phyloP scores from a whole-genome alignment of 768 basidiomycete genomes.

The Sarcodon aspratus region DNA sequence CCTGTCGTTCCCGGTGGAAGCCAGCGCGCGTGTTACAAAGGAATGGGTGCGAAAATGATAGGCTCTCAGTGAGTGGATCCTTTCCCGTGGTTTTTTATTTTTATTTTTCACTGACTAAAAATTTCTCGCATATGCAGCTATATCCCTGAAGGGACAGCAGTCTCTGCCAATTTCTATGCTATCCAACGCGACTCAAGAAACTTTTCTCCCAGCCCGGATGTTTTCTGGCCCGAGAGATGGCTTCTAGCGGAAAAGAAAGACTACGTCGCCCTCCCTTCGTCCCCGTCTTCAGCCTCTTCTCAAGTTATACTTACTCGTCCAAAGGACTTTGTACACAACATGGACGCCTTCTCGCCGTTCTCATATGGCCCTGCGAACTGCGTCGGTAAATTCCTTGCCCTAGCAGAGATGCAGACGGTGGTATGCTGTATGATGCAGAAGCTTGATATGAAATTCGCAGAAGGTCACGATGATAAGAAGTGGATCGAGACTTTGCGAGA shows the following conservation, averaged over 20 bases:
- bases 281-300: background rate
- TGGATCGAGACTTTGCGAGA: slow-evolving; percentile 26
- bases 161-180: slow-evolving; percentile 25
- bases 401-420: slow-evolving; percentile 31
- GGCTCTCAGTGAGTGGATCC: slow-evolving; percentile 17
- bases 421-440: slow-evolving; percentile 23
- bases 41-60: slow-evolving; percentile 22
- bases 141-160: slow-evolving; percentile 28
- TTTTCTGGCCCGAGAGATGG: slow-evolving; percentile 34
- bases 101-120: background rate
- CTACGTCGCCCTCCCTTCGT: background rate
- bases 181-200: slow-evolving; percentile 34
- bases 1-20: slow-evolving; percentile 31
- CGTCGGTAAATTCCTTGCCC: background rate
- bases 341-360: slow-evolving; percentile 8
- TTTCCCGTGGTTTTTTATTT: background rate
- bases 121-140: slow-evolving; percentile 15
- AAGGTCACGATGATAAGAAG: slow-evolving; percentile 4
- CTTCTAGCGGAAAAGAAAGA: slow-evolving; percentile 4
- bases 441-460: slow-evolving; percentile 9
- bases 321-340: slow-evolving; percentile 1
- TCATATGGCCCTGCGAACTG: slow-evolving; percentile 14
- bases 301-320: background rate
- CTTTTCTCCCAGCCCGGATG: slow-evolving; percentile 30
- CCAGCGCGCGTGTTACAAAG: slow-evolving; percentile 20